phyloP scores from a whole-genome alignment of 2,329 filamentous ascomycete species.

The Penicillium brevicompactum region DNA sequence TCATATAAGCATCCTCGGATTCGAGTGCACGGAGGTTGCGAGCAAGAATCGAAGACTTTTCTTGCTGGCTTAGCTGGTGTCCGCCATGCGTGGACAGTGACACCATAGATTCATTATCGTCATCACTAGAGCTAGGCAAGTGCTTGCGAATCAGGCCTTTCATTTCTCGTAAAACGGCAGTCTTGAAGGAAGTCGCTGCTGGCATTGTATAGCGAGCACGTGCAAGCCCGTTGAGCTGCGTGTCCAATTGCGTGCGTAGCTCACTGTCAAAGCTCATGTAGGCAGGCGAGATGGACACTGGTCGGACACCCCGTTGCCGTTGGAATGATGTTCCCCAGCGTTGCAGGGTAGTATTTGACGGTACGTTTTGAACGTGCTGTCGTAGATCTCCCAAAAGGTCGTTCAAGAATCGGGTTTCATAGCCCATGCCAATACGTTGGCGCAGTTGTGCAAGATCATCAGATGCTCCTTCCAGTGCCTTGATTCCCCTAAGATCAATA shows the following conservation, averaged over 20 bases:
- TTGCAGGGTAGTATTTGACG: slow-evolving; percentile 72
- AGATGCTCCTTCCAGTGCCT: slow-evolving; percentile 77
- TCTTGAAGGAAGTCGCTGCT: slow-evolving; percentile 82
- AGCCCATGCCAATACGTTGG: slow-evolving; percentile 81
- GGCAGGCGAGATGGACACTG: slow-evolving; percentile 69
- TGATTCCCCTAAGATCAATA: slow-evolving; percentile 75
- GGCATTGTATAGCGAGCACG: slow-evolving; percentile 76
- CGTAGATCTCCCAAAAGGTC: slow-evolving; percentile 78
- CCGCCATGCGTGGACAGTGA: slow-evolving; percentile 77
- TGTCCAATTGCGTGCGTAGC: slow-evolving; percentile 69
- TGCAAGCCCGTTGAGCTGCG: slow-evolving; percentile 76
- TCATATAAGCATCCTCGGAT: slow-evolving; percentile 77
- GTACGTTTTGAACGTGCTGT: slow-evolving; percentile 74
- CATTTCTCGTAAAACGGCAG: slow-evolving; percentile 81
- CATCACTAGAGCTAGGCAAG: slow-evolving; percentile 88
- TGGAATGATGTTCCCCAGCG: slow-evolving; percentile 81
- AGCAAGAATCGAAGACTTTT: slow-evolving; percentile 85
- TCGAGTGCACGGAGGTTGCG: slow-evolving; percentile 85
- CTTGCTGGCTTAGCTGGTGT: slow-evolving; percentile 72
- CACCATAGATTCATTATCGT: slow-evolving; percentile 88
- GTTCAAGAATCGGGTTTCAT: slow-evolving; percentile 77
- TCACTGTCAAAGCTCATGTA: slow-evolving; percentile 75
- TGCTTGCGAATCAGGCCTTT: slow-evolving; percentile 80
- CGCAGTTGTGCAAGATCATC: slow-evolving; percentile 76
- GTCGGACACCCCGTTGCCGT: slow-evolving; percentile 68